Evolutionary conservation across 495 filamentous ascomycete species (phyloP).

Genomic region (Bathelium albidoporum): DNA sequence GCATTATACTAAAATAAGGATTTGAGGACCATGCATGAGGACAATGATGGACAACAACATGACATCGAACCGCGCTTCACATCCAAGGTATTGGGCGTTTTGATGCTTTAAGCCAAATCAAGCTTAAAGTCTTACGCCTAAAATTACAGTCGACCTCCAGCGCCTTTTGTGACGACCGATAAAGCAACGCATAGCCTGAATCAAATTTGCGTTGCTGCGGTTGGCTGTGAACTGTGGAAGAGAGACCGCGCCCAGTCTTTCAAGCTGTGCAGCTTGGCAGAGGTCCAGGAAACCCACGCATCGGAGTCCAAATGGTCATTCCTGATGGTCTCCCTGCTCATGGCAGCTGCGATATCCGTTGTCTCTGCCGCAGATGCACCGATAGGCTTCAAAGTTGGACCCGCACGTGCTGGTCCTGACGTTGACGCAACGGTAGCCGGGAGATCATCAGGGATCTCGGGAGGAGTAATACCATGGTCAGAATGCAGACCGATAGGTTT

Average conservation of each 20-base stretch:
- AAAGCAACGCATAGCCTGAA: neutral
- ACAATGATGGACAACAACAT: no score
- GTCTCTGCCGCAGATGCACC: neutral
- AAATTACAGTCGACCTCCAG: neutral
- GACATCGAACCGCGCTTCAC: no score
- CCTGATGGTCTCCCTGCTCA: neutral
- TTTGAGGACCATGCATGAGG: no score
- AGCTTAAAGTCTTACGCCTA: no score
- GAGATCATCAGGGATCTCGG: constrained; percentile 26
- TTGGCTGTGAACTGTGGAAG: neutral
- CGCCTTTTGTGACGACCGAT: neutral
- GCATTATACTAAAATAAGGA: no score
- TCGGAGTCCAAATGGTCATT: neutral
- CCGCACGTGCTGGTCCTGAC: neutral
- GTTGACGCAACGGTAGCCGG: neutral
- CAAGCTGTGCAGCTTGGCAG: neutral
- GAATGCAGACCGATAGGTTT: constrained; percentile 59
- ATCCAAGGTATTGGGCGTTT: no score
- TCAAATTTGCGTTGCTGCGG: no score
- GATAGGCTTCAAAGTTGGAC: neutral
- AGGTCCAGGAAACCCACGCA: constrained; percentile 6
- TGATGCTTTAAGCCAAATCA: no score
- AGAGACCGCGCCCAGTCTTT: constrained; percentile 10
- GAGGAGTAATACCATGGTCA: constrained; percentile 27
- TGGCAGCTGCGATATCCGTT: neutral